phyloP scores from a whole-genome alignment of 169 alveolate species.

The Eimeria zaria region DNA sequence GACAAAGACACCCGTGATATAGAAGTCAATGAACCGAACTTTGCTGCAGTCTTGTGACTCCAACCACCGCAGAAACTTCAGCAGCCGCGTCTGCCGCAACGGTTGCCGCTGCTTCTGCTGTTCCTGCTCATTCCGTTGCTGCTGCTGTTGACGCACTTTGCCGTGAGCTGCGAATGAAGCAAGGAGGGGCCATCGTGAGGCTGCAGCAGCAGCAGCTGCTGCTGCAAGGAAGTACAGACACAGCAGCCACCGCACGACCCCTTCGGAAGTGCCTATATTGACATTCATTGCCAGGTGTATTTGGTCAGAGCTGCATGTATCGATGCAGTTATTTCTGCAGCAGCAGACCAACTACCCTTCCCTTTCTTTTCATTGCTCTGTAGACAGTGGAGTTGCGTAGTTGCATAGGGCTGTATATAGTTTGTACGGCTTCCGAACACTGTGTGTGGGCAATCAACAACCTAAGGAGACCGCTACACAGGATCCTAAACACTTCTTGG shows the following conservation, averaged over 20 bases:
- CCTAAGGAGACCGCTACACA: not conserved
- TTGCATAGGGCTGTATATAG: too few species aligned
- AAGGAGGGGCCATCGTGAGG: conserved; percentile 1
- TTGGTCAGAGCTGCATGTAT: not conserved
- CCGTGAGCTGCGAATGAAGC: conserved; percentile 57
- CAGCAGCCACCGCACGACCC: not conserved
- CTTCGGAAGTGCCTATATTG: not conserved
- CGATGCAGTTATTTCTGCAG: not conserved
- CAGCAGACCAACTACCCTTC: not conserved
- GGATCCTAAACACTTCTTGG: too few species aligned
- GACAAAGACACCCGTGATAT: conserved; percentile 19
- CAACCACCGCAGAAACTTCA: conserved; percentile 16
- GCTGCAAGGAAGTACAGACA: conserved; percentile 61
- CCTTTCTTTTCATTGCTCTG: not conserved
- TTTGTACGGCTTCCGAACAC: not conserved
- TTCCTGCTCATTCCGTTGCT: not conserved
- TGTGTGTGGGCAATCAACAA: not conserved
- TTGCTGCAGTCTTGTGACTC: conserved; percentile 61
- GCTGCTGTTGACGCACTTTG: conserved; percentile 15
- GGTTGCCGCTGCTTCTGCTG: conserved; percentile 9
- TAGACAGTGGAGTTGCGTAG: not conserved
- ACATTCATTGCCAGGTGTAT: not conserved
- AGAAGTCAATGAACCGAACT: conserved; percentile 34
- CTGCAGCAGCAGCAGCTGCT: conserved; percentile 69
- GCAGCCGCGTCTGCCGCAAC: not conserved